Conservation (phyloP, 1,139 yeast genomes). For the Pichia sp. region DNA sequence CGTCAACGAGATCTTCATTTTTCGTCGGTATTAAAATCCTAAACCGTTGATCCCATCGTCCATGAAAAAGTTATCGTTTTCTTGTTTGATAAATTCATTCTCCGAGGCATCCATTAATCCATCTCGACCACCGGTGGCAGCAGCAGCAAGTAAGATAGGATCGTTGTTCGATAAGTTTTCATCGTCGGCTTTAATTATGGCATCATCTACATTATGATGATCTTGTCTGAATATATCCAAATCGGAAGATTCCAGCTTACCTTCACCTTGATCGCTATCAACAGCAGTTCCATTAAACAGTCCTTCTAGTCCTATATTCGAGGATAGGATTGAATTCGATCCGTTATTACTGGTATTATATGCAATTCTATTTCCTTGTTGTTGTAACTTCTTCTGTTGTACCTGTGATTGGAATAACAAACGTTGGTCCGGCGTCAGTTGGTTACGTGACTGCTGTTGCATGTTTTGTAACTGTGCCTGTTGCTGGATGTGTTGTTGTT, state of each 20-base stretch:
- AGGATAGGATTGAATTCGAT: not conserved
- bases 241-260: conserved; percentile 19
- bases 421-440: not conserved
- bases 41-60: conserved; percentile 14
- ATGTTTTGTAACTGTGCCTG: conserved; percentile 9
- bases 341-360: not conserved
- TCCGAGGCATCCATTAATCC: conserved; percentile 1
- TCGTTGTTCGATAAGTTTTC: not conserved
- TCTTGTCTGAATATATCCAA: conserved; percentile 18
- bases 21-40: conserved; percentile 1
- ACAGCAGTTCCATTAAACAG: conserved; percentile 14
- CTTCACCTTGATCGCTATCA: conserved; percentile 15
- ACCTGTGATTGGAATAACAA: conserved; percentile 3
- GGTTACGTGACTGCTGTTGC: not conserved
- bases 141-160: conserved; percentile 1
- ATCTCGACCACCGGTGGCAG: not conserved
- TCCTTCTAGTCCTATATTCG: conserved; percentile 7
- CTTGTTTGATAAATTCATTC: conserved; percentile 8
- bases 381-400: conserved; percentile 5
- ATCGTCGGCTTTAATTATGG: conserved; percentile 1
- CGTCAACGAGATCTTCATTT: not conserved
- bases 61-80: conserved; percentile 9
- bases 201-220: not conserved
- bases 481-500: conserved; percentile 15
- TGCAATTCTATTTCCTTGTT: not conserved